Conservation (phyloP, 768 basidiomycete genomes). For the Podaxis carcinomalis region DNA sequence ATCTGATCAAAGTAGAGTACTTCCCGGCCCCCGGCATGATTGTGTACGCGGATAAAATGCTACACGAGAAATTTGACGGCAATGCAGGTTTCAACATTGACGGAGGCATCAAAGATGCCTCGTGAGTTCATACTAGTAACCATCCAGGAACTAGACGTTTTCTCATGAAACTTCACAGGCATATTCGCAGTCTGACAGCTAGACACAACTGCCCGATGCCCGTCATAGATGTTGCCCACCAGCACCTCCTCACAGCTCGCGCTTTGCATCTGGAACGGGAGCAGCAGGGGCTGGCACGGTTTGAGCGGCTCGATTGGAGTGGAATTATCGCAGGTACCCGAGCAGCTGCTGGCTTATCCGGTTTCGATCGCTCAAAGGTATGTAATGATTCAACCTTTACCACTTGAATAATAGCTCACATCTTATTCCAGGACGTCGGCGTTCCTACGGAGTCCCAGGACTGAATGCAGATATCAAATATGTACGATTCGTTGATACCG, state of each 20-base stretch:
- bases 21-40: constrained; percentile 66
- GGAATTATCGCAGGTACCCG: constrained; percentile 74
- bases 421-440: neutral
- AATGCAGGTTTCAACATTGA: constrained; percentile 73
- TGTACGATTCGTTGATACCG: neutral
- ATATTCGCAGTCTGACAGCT: constrained; percentile 52
- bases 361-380: constrained; percentile 34
- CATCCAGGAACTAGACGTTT: neutral
- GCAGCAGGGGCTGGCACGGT: constrained; percentile 39
- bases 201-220: constrained; percentile 71
- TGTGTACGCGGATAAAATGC: constrained; percentile 63
- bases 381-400: neutral
- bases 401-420: neutral
- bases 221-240: constrained; percentile 64
- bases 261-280: constrained; percentile 55
- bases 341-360: constrained; percentile 64
- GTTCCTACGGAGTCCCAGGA: neutral
- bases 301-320: constrained; percentile 77
- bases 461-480: neutral
- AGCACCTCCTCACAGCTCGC: constrained; percentile 75
- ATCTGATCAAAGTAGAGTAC: constrained; percentile 39
- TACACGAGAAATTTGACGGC: constrained; percentile 71
- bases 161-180: neutral
- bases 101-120: constrained; percentile 85
- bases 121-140: constrained; percentile 30